Base-by-base conservation (phyloP, 768 basidiomycete species). In the Lactarius deliciosus region DNA sequence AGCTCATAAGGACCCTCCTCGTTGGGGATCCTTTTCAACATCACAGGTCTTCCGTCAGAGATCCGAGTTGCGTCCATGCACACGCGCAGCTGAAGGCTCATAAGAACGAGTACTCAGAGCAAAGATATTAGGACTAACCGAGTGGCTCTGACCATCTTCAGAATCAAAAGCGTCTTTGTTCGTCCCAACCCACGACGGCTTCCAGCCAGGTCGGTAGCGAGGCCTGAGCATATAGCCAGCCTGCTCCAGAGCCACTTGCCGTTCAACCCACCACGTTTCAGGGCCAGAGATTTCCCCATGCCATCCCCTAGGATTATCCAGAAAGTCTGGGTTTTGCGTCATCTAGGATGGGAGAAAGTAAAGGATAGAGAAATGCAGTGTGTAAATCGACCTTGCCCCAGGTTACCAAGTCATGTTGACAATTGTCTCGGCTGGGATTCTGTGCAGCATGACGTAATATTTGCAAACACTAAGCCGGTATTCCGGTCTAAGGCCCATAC, bases 11-110 rank as follows among this genome's bases (percentile, higher is more conserved):
- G 61, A 18, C 61, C 58, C 13, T 63, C 60, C 5, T 20, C 2
- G 0, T 4, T 1, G 6, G 9, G 53, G 13, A 68, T 11, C 53
- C 8, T 5, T 32, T 69, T 69, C 55, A 69, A 25, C 57, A 57
- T 56, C 1, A 69, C 65, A 5, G n/a, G 30, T 15, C 22, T 53
- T 2, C 61, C 61, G 16, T 69, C 68, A 2, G 65, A 59, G 11
- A 67, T 56, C 0, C 68, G 65, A 15, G 65, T 66, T 5, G 68
- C 68, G 36, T 69, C 68, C 55, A 69, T 67, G 11, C 54, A 38
- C 0, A 61, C 0, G 2, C 54, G 65, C 0, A 20, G 20, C 60
- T 66, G 55, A 50, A 38, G 20, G n/a, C 5, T 0, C 16, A 25
- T 64, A 4, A 55, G 50, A 50, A 13, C n/a, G 16, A 28, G 4